Conservation (phyloP, 2,329 filamentous ascomycete genomes). For the Aureobasidium sp. region DNA sequence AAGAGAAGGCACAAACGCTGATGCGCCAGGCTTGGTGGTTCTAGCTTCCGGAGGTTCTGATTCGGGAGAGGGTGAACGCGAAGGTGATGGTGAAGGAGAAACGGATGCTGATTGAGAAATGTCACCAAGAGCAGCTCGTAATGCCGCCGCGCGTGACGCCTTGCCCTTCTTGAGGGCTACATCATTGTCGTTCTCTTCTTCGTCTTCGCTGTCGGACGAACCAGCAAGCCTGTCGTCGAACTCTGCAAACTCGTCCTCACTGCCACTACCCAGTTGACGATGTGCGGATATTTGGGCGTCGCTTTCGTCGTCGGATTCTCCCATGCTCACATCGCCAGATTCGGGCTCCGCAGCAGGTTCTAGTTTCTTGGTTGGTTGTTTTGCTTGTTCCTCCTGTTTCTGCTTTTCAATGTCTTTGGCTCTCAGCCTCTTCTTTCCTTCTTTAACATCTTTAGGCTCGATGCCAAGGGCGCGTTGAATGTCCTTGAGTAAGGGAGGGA, state of each 20-base stretch:
- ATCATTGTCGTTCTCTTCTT: conserved; percentile 21
- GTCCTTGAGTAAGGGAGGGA: conserved; percentile 37
- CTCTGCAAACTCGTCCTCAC: conserved; percentile 18
- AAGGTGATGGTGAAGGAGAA: conserved; percentile 21
- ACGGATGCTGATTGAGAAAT: conserved; percentile 18
- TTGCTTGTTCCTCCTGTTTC: not conserved
- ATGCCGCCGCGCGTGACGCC: not conserved
- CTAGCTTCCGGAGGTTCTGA: conserved; percentile 18
- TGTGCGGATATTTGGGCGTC: not conserved
- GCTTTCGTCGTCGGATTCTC: not conserved
- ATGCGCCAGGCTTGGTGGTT: conserved; percentile 26
- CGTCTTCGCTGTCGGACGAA: conserved; percentile 25
- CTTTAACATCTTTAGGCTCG: conserved; percentile 13
- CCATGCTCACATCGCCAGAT: not conserved
- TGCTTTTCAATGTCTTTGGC: conserved; percentile 18
- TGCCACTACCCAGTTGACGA: not conserved
- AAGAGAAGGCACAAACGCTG: conserved; percentile 64
- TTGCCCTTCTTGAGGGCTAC: conserved; percentile 17
- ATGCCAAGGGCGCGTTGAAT: conserved; percentile 32
- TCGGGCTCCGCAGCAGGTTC: not conserved
- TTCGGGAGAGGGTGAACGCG: conserved; percentile 14
- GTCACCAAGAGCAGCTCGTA: conserved; percentile 14
- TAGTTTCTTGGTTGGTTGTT: not conserved
- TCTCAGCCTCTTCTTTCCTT: conserved; percentile 21
- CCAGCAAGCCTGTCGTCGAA: conserved; percentile 33